phyloP scores from a whole-genome alignment of 805 yeast genomes.

The Saccharomyces jurei region DNA sequence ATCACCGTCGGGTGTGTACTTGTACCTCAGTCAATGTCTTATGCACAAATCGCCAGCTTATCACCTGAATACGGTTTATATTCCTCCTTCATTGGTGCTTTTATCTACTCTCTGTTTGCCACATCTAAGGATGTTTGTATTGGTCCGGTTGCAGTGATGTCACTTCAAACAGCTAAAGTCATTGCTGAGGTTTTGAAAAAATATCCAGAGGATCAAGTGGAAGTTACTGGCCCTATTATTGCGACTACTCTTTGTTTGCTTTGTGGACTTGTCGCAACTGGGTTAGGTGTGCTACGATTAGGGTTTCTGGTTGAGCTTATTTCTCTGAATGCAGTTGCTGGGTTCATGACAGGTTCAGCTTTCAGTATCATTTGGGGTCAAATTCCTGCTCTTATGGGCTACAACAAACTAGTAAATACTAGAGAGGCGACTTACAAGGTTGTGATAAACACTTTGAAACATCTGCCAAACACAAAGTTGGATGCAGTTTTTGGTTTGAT shows the following conservation, averaged over 20 bases:
- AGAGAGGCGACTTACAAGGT: constrained; percentile 63
- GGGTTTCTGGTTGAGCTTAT: constrained; percentile 87
- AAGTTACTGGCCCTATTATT: constrained; percentile 53
- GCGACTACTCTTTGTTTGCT: constrained; percentile 74
- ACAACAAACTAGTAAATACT: constrained; percentile 55
- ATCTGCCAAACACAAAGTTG: constrained; percentile 55
- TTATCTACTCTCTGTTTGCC: constrained; percentile 83
- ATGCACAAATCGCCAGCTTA: constrained; percentile 78
- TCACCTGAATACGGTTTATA: constrained; percentile 81
- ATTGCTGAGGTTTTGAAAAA: constrained; percentile 52
- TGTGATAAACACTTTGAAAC: constrained; percentile 61
- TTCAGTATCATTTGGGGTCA: constrained; percentile 76
- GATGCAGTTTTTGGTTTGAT: constrained; percentile 90
- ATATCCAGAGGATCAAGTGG: constrained; percentile 32
- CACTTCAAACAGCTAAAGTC: constrained; percentile 73
- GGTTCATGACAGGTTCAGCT: constrained; percentile 94
- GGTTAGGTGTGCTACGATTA: constrained; percentile 70
- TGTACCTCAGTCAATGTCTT: constrained; percentile 94
- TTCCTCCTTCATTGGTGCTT: constrained; percentile 86
- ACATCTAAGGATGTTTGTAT: constrained; percentile 92
- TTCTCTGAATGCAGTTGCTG: constrained; percentile 85
- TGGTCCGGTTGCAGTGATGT: constrained; percentile 97
- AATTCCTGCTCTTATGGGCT: constrained; percentile 81
- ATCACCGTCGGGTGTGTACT: constrained; percentile 90
- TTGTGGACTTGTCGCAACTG: constrained; percentile 80